Evolutionary conservation across 73 alveolate genomes (phyloP), one percentile per base, ranked within the genome.

Genomic region (Blepharisma japonicum): DNA sequence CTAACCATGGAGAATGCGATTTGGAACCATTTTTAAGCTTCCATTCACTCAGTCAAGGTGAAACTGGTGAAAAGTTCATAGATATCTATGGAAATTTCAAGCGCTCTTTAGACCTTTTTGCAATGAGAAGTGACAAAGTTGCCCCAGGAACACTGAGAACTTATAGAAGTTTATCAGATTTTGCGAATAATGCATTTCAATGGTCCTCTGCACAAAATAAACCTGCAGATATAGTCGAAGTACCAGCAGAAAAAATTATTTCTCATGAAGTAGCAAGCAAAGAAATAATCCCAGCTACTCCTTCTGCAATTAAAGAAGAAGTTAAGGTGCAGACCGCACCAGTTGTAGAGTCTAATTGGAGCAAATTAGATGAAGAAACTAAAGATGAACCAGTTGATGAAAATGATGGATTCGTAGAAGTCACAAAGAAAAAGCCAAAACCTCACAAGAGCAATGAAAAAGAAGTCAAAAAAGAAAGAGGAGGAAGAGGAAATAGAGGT

Each of bases 301-400:
- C n/a, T 11, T 11, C 23, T 53, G 67, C n/a, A 53, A 4, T 4
- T 4, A 53, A 53, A 53, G 27, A 11, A 14, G 67, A 53, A 53
- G 27, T 4, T 53, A 20, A 14, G n/a, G 67, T 53, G n/a, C 27
- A 53, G 42, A 32, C 42, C 42, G 42, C 3, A 3, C 0, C 0
- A 32, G 42, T 32, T 32, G 42, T 32, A 32, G 42, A 32, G 42
- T 32, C 42, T 1, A 32, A 0, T 32, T 32, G 42, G 42, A 32
- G 42, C 42, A 32, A 32, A 32, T 32, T 32, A 32, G 42, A 32
- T 32, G 42, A 53, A 87, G 79, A 53, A 79, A 87, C 70, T 81
- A 86, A 49, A 76, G 77, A 76, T 18, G 23, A 61, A 48, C 18
- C 18, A 1, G 74, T 2, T 2, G 47, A 61, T 14, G 74, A 14